Conservation (phyloP, 1,284 basidiomycete genomes). For the Ganoderma lucidum region DNA sequence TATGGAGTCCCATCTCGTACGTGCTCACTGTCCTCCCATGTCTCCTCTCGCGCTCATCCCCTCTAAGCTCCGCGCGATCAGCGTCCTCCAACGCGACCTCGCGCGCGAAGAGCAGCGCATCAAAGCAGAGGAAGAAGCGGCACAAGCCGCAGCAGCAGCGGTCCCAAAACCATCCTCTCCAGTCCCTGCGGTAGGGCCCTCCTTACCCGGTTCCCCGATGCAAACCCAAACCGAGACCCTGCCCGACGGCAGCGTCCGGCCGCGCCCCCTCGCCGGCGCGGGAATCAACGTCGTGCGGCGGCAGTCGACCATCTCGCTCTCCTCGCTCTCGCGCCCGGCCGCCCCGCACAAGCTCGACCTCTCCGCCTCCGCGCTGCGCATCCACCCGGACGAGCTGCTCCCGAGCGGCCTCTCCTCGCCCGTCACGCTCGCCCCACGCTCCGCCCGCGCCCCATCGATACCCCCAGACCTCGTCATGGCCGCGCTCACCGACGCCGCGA, state of each 20-base stretch:
- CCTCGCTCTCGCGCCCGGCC: slow-evolving; percentile 73
- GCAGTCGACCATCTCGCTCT: slow-evolving; percentile 78
- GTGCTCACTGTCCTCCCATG: slow-evolving; percentile 34
- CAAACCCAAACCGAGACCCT: slow-evolving; percentile 30
- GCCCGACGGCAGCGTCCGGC: slow-evolving; percentile 25
- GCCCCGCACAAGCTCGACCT: slow-evolving; percentile 79
- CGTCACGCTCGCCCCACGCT: slow-evolving; percentile 80
- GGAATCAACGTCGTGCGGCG: slow-evolving; percentile 50
- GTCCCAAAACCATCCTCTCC: slow-evolving; percentile 36
- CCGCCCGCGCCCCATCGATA: slow-evolving; percentile 64
- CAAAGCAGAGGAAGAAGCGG: slow-evolving; percentile 50
- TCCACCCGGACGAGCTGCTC: slow-evolving; percentile 66
- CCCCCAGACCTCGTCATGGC: slow-evolving; percentile 70
- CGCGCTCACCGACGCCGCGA: slow-evolving; percentile 47
- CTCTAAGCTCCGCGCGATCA: slow-evolving; percentile 69
- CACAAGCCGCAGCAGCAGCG: slow-evolving; percentile 41
- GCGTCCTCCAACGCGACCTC: slow-evolving; percentile 73
- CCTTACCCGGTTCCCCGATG: slow-evolving; percentile 31
- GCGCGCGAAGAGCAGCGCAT: slow-evolving; percentile 64
- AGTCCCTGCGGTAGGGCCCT: slow-evolving; percentile 10
- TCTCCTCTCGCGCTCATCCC: not conserved
- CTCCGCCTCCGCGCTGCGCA: slow-evolving; percentile 67
- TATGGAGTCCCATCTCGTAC: slow-evolving; percentile 73
- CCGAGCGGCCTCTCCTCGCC: slow-evolving; percentile 73
- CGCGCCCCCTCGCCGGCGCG: slow-evolving; percentile 20